Evolutionary conservation across 257 asterid genomes (phyloP), one percentile per base, ranked within the genome.

Genomic region (Forsythia suspensa): DNA sequence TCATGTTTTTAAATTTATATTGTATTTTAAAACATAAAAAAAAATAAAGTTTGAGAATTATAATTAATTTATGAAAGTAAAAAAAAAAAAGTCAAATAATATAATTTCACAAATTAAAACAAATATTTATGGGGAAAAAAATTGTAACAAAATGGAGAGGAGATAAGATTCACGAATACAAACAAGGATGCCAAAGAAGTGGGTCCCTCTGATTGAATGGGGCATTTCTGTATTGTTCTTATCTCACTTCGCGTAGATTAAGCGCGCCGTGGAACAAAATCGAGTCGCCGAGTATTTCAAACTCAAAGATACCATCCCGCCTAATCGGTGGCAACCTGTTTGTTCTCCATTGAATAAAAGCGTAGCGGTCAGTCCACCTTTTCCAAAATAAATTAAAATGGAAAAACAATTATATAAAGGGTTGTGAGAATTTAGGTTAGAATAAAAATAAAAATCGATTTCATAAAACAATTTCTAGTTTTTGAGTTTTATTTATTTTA

Each of bases 201-300:
- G 77, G 75, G 77, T 4, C 77, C 76, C 41, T 71, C 6, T 0
- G 3, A 9, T 2, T 2, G 18, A 42, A 20, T 40, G 46, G 16
- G 11, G 10, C 9, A 15, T 16, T 9, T n/a, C 24, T 55, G 21
- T 55, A 24, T n/a, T 5, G 69, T 18, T 4, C 21, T 65, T n/a
- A 46, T 69, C 59, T 20, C 24, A 38, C 36, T n/a, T 18, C 18
- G 29, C 75, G 77, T 75, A 71, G 63, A 70, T 38, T n/a, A 41
- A 55, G 70, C 79, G 79, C 66, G 70, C 55, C 37, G 76, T 39
- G 42, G 68, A n/a, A 67, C 80, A 41, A 69, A 85, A 73, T 61
- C 88, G 82, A 80, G 86, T 79, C 73, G 88, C 85, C 85, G 84
- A 76, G 83, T 79, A 81, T 76, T 73, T 82, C 65, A 39, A 81